A percentile compares a stretch with the other conserved stretches of the same genome.
phyloP scores from a whole-genome alignment of 306 rosid species.

The Rosa chinensis region DNA sequence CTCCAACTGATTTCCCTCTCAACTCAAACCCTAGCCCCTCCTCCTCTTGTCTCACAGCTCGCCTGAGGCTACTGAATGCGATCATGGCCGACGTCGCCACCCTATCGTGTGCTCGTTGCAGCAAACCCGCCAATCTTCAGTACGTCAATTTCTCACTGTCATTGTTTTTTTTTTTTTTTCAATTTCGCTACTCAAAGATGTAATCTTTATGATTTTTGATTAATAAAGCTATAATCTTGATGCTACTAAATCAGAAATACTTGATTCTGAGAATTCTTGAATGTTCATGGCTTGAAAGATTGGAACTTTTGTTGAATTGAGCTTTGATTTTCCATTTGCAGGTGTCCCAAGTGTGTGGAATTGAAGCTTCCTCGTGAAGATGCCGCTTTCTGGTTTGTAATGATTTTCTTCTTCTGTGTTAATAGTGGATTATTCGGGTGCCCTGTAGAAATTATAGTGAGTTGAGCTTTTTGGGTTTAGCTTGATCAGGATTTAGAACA shows the following conservation, averaged over 20 bases:
- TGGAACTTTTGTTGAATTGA: not conserved
- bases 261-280: not conserved
- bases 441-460: not conserved
- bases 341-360: conserved; percentile 93
- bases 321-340: conserved; percentile 13
- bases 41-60: not conserved
- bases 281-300: not conserved
- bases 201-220: not conserved
- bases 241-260: not conserved
- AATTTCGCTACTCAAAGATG: not conserved
- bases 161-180: not conserved
- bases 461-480: not conserved
- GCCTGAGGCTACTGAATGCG: not conserved
- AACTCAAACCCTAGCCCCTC: not conserved
- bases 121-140: conserved; percentile 85
- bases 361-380: conserved; percentile 88
- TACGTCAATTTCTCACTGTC: conserved; percentile 28
- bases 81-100: conserved; percentile 53
- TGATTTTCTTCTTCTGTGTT: conserved; percentile 11
- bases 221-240: not conserved
- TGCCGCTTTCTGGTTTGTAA: conserved; percentile 90
- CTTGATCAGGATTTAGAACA: not conserved
- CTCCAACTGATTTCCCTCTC: not conserved
- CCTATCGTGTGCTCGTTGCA: conserved; percentile 67
- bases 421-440: not conserved